Percentiles rank a stretch among this genome's conserved stretches.
These are phyloP conservation scores for Septoria petroselini DNA, from an alignment of 2,329 filamentous ascomycete species.

Conservation along the genomic window DNA sequence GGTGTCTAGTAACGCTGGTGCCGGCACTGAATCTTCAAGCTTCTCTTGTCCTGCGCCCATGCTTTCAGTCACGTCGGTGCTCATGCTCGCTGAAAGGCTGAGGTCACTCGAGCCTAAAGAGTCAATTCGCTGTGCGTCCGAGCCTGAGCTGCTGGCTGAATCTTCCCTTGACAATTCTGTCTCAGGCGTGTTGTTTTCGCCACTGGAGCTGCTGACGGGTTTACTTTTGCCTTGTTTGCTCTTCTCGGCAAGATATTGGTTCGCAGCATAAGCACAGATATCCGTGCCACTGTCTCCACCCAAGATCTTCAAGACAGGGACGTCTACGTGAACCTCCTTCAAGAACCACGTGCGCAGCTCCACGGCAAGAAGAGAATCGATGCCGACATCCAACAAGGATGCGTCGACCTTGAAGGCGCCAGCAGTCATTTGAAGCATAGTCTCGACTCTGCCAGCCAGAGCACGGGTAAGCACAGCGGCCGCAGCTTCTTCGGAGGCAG, in stretches of 20 bases:
- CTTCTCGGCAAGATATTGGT: conserved; percentile 19
- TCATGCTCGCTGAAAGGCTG: no score
- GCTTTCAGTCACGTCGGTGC: conserved; percentile 8
- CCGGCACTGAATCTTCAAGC: background rate
- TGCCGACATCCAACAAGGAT: conserved; percentile 35
- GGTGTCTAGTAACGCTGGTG: conserved; percentile 13
- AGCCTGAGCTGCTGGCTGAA: no score
- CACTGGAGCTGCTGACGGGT: background rate
- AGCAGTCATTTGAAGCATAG: conserved; percentile 22
- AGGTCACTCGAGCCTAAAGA: no score
- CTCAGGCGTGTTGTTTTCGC: no score
- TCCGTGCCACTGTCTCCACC: conserved; percentile 18
- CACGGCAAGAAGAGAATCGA: conserved; percentile 43
- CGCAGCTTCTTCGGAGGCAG: conserved; percentile 16
- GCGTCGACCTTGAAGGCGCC: conserved; percentile 16
- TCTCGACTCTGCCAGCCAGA: conserved; percentile 19
- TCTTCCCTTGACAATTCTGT: no score
- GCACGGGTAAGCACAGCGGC: conserved; percentile 18
- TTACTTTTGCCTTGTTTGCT: conserved; percentile 8
- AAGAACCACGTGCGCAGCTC: conserved; percentile 50
- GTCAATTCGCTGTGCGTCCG: no score
- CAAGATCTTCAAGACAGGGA: conserved; percentile 48
- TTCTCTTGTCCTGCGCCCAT: conserved; percentile 7
- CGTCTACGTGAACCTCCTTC: conserved; percentile 46
- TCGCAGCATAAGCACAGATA: conserved; percentile 20